These are phyloP conservation scores for Aleurites moluccanus DNA, from an alignment of 441 rosid species.

Conservation along the genomic window DNA sequence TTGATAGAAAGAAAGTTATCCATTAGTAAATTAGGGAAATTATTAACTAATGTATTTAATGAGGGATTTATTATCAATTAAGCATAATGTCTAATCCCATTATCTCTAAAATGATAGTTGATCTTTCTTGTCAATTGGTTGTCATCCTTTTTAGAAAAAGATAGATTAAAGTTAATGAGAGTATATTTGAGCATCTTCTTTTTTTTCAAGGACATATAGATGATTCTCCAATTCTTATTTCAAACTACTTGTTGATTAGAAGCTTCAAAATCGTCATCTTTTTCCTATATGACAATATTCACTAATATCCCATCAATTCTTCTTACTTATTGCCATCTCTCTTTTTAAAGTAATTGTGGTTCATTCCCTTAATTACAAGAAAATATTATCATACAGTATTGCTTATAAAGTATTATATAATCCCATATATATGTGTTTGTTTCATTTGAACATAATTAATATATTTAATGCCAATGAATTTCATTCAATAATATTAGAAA, in stretches of 20 bases:
- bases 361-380: no score
- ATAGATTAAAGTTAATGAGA: slow-evolving; percentile 33
- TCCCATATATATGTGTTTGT: no score
- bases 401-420: no score
- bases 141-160: slow-evolving; percentile 42
- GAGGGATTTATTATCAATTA: no score
- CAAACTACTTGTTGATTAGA: slow-evolving; percentile 32
- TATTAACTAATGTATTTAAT: slow-evolving; percentile 44
- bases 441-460: no score
- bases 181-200: not conserved
- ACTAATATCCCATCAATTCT: slow-evolving; percentile 3
- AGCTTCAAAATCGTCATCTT: slow-evolving; percentile 6
- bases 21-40: slow-evolving; percentile 25
- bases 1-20: slow-evolving; percentile 18
- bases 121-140: slow-evolving; percentile 59
- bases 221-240: slow-evolving; percentile 33
- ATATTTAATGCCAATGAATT: no score
- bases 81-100: slow-evolving; percentile 57
- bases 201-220: slow-evolving; percentile 43
- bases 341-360: no score
- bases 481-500: no score
- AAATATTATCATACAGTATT: no score
- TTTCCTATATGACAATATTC: not conserved
- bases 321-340: no score
- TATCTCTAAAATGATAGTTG: slow-evolving; percentile 43